Evolutionary conservation across 306 rosid genomes (phyloP), one percentile per base, ranked within the genome.

Genomic region (Cucurbita maxima): DNA sequence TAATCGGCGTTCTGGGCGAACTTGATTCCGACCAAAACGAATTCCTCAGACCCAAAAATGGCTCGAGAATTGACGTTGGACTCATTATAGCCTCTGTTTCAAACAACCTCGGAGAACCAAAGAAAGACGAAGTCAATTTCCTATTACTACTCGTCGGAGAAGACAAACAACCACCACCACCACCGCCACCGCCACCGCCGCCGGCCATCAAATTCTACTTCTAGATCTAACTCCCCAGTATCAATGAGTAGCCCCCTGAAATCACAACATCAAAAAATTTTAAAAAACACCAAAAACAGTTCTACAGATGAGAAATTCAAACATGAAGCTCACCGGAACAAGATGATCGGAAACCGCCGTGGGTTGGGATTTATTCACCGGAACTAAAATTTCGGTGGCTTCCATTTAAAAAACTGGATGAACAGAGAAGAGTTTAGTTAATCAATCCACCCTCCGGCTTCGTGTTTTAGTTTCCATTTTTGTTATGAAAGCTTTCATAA

Each of bases 21-120:
- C 55, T 84, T n/a, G 86, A 40, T 79, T 86, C 90, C 0, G 85
- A 77, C 87, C 87, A 84, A 47, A 92, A 90, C 1, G 90, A 80
- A 69, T 77, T 91, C 81, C 81, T 86, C 38, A 86, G 75, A 44
- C 84, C 83, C 57, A 79, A 76, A 19, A 85, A 88, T 1, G 91
- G 80, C 56, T 87, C 98, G 5, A 92, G 98, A 38, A 82, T 88
- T 41, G 98, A 89, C 30, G 98, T 86, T 40, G 98, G 95, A 76
- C 96, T 90, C 88, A 80, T 85, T 64, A 79, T 81, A 53, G 82
- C 66, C 22, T 93, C 97, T 0, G 83, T 76, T 83, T 90, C 98
- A 71, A 90, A 85, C 78, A 88, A 60, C 66, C 84, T 83, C 2
- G 94, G 90, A 77, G 90, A 81, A 22, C 70, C 57, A 68, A 94